phyloP scores from a whole-genome alignment of 75 land plant species.

The Cupressus sempervirens region DNA sequence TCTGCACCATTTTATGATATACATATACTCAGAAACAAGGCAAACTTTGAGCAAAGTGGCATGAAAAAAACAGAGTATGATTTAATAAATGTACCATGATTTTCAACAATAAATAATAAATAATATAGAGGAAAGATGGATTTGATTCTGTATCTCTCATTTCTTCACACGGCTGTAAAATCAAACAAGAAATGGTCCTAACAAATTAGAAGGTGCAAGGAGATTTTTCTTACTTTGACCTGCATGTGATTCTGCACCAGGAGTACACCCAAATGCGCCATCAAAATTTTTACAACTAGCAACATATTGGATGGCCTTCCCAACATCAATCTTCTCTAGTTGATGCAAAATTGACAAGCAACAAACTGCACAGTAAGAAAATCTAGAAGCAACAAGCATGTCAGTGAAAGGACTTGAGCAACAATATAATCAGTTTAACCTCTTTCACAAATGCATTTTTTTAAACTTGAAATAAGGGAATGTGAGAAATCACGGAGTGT shows the following conservation, averaged over 20 bases:
- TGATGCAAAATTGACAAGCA: constrained; percentile 71
- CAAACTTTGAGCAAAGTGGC: not conserved
- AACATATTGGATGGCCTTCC: constrained; percentile 74
- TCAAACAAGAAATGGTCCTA: not conserved
- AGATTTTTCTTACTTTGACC: constrained; percentile 71
- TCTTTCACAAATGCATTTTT: not conserved
- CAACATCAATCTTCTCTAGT: constrained; percentile 72
- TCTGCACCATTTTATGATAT: not conserved
- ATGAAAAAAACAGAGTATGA: not conserved
- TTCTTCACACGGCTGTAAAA: not conserved
- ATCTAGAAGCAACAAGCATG: constrained; percentile 35
- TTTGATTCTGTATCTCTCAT: not conserved
- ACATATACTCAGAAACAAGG: not conserved
- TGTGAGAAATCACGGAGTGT: constrained; percentile 58
- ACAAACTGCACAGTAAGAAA: constrained; percentile 88
- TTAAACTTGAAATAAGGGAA: not conserved
- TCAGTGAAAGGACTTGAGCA: not conserved
- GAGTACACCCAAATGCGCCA: constrained; percentile 96
- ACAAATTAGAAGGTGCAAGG: not conserved
- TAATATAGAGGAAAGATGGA: not conserved
- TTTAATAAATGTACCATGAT: not conserved
- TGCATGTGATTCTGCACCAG: constrained; percentile 95
- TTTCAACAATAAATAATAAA: not conserved
- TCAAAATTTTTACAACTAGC: constrained; percentile 97
- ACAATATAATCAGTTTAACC: constrained; percentile 8